Evolutionary conservation across 805 yeast species (phyloP).

Genomic region (Kuraishia borneana): DNA sequence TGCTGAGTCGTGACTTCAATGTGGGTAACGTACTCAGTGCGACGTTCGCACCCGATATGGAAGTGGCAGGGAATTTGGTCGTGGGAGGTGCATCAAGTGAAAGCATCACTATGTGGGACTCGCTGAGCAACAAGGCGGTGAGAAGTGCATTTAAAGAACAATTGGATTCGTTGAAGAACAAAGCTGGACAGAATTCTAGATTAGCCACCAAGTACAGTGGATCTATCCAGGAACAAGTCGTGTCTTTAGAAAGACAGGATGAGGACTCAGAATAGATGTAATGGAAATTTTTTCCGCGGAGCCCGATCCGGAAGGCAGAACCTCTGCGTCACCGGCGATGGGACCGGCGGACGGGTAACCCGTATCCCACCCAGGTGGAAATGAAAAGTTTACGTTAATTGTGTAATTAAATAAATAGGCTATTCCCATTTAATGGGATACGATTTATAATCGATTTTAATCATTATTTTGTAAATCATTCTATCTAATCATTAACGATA

Average conservation of each 20-base stretch:
- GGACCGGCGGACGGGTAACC: too few species aligned
- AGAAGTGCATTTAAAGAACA: conserved; percentile 56
- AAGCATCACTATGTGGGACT: conserved; percentile 87
- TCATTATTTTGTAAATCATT: too few species aligned
- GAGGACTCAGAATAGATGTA: conserved; percentile 42
- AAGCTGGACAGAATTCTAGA: conserved; percentile 64
- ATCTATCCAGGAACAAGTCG: conserved; percentile 38
- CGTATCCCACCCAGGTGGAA: too few species aligned
- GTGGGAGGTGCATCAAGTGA: conserved; percentile 76
- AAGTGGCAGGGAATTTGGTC: conserved; percentile 72
- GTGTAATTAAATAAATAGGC: too few species aligned
- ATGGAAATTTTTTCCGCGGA: too few species aligned
- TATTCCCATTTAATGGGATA: too few species aligned
- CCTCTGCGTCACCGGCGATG: too few species aligned
- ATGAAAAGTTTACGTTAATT: too few species aligned
- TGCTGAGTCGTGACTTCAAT: conserved; percentile 82
- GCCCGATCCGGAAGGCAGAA: too few species aligned
- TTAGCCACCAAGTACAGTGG: conserved; percentile 59
- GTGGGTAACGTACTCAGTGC: conserved; percentile 84
- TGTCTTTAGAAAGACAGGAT: conserved; percentile 51
- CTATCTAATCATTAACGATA: too few species aligned
- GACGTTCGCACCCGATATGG: conserved; percentile 78
- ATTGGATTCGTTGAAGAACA: conserved; percentile 38
- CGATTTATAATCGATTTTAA: too few species aligned
- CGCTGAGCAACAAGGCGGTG: conserved; percentile 71